phyloP scores from a whole-genome alignment of 768 basidiomycete species.

The Tulasnella sp. region DNA sequence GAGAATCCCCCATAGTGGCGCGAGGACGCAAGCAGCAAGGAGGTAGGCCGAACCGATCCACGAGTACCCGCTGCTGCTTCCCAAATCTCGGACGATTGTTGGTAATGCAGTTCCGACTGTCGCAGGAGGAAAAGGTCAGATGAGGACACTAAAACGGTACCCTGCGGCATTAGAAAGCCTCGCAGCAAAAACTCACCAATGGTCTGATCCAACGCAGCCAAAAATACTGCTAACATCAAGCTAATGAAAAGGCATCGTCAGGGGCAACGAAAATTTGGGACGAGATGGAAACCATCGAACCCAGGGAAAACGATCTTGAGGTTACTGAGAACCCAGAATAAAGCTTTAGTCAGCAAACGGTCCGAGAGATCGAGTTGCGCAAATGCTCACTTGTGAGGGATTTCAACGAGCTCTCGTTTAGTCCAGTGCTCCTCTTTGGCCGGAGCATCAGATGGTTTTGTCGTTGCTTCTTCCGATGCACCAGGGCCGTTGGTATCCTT shows the following conservation, averaged over 20 bases:
- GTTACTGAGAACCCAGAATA: slow-evolving; percentile 17
- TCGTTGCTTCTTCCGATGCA: slow-evolving; percentile 1
- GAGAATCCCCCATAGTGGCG: slow-evolving; percentile 21
- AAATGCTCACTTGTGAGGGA: background rate
- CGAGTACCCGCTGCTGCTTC: slow-evolving; percentile 59
- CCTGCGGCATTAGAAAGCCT: background rate
- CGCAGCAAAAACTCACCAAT: slow-evolving; percentile 17
- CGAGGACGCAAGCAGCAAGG: slow-evolving; percentile 45
- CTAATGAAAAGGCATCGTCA: slow-evolving; percentile 14
- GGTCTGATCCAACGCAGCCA: slow-evolving; percentile 46
- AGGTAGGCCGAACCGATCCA: slow-evolving; percentile 74
- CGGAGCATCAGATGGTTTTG: background rate
- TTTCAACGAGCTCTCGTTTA: background rate
- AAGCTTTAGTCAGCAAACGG: background rate
- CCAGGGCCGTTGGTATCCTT: background rate
- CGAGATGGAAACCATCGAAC: background rate
- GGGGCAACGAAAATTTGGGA: background rate
- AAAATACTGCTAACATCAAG: slow-evolving; percentile 28
- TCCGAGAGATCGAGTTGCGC: background rate
- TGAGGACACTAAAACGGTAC: background rate
- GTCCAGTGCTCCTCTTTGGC: slow-evolving; percentile 8
- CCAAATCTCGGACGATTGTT: slow-evolving; percentile 62
- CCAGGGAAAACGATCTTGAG: slow-evolving; percentile 28
- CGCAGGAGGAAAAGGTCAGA: background rate
- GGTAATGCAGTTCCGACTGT: slow-evolving; percentile 56